phyloP scores from a whole-genome alignment of 306 rosid genomes.

The Lathyrus tuberosus region DNA sequence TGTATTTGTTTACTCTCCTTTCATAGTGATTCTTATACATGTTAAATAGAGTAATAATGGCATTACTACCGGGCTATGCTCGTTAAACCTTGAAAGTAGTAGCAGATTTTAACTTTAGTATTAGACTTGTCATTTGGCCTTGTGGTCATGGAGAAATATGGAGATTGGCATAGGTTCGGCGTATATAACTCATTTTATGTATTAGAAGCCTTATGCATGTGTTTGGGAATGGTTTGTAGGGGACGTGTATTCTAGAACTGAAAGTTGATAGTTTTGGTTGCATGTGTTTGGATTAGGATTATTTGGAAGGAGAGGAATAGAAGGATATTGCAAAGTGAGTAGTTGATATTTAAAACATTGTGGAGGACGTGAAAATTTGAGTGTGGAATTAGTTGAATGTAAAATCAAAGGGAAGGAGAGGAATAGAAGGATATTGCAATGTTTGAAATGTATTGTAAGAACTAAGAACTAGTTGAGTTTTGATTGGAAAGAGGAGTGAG shows the following conservation, averaged over 20 bases:
- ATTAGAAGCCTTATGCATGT: not conserved
- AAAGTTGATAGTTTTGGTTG: not conserved
- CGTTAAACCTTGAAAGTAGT: no score
- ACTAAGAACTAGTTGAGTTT: conserved; percentile 2
- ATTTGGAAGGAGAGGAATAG: not conserved
- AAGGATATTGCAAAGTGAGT: not conserved
- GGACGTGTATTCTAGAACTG: not conserved
- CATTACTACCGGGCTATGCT: no score
- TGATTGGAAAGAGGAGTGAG: not conserved
- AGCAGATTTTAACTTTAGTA: no score
- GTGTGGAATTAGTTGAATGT: not conserved
- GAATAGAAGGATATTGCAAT: no score
- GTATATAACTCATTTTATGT: not conserved
- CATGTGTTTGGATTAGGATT: not conserved
- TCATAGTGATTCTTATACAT: not conserved
- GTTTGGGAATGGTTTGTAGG: not conserved
- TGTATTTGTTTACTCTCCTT: conserved; percentile 11
- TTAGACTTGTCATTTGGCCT: no score
- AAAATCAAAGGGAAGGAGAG: not conserved
- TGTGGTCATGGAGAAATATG: no score
- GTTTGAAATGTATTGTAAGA: conserved; percentile 3
- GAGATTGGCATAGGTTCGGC: conserved; percentile 14
- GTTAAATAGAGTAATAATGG: conserved; percentile 2
- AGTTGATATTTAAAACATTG: not conserved
- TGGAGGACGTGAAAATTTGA: not conserved